Conservation (phyloP, 805 yeast genomes). For the Wickerhamiella sorbophila region DNA sequence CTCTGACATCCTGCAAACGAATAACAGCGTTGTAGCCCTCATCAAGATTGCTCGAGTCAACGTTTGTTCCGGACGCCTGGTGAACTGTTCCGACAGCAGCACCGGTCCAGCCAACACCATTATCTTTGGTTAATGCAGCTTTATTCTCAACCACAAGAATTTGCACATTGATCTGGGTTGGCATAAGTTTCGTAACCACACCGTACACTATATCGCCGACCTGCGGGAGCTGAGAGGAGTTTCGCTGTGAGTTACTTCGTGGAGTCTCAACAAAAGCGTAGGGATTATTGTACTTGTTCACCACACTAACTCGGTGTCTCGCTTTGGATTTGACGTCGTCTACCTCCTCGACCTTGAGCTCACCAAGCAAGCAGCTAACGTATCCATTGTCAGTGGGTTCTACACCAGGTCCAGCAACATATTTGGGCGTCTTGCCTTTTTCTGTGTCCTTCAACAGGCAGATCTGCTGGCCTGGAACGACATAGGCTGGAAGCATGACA, state of each 20-base stretch:
- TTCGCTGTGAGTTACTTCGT: slow-evolving; percentile 12
- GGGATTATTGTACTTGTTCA: slow-evolving; percentile 18
- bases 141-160: slow-evolving; percentile 54
- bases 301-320: slow-evolving; percentile 16
- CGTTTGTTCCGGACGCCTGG: slow-evolving; percentile 16
- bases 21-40: slow-evolving; percentile 81
- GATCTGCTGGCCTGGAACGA: slow-evolving; percentile 72
- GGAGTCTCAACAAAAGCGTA: slow-evolving; percentile 8
- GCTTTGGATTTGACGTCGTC: slow-evolving; percentile 9
- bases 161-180: slow-evolving; percentile 64
- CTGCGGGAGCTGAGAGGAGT: slow-evolving; percentile 39
- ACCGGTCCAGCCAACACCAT: slow-evolving; percentile 53
- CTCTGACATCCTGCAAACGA: slow-evolving; percentile 75
- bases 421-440: slow-evolving; percentile 29
- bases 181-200: slow-evolving; percentile 49
- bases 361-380: slow-evolving; percentile 51
- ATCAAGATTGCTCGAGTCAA: slow-evolving; percentile 42
- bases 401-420: slow-evolving; percentile 53
- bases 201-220: slow-evolving; percentile 77
- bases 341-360: slow-evolving; percentile 26
- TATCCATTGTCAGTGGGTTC: slow-evolving; percentile 34
- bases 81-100: slow-evolving; percentile 20
- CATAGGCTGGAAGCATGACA: slow-evolving; percentile 32
- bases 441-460: slow-evolving; percentile 35
- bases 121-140: slow-evolving; percentile 41